Percentiles rank a stretch among this genome's conserved stretches.
These are phyloP conservation scores for Ilex paraguariensis DNA, from an alignment of 305 asterid genomes.

Conservation along the genomic window DNA sequence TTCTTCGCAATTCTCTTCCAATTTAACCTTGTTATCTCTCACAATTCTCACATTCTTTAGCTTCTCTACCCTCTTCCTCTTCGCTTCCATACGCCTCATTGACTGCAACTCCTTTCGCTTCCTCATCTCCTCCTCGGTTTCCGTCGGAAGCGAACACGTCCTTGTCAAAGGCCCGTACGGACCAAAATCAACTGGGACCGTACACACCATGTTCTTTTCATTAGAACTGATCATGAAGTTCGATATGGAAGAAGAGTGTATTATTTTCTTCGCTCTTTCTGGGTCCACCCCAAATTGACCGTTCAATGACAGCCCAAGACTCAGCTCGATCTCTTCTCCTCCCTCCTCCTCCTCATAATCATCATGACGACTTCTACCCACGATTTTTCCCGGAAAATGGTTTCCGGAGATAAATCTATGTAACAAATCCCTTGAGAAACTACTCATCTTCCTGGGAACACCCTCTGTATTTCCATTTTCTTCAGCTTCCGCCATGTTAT, in stretches of 20 bases:
- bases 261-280: slow-evolving; percentile 23
- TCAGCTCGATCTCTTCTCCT: slow-evolving; percentile 51
- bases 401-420: slow-evolving; percentile 12
- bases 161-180: slow-evolving; percentile 39
- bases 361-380: not conserved
- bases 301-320: slow-evolving; percentile 70
- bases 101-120: slow-evolving; percentile 61
- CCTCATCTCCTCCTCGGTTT: slow-evolving; percentile 53
- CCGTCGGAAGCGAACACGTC: slow-evolving; percentile 61
- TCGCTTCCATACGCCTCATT: slow-evolving; percentile 63
- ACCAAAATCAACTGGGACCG: slow-evolving; percentile 13
- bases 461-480: slow-evolving; percentile 16
- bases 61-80: slow-evolving; percentile 65
- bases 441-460: slow-evolving; percentile 13
- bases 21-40: slow-evolving; percentile 26
- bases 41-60: slow-evolving; percentile 34
- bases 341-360: slow-evolving; percentile 8
- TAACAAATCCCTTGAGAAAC: slow-evolving; percentile 34
- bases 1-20: slow-evolving; percentile 27
- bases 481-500: slow-evolving; percentile 35
- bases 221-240: slow-evolving; percentile 15
- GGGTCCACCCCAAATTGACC: slow-evolving; percentile 88
- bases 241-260: slow-evolving; percentile 53
- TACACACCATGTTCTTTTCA: slow-evolving; percentile 18
- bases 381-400: not conserved